Evolutionary conservation across 73 alveolate genomes (phyloP).

Genomic region (Paramecium sexaurelia): DNA sequence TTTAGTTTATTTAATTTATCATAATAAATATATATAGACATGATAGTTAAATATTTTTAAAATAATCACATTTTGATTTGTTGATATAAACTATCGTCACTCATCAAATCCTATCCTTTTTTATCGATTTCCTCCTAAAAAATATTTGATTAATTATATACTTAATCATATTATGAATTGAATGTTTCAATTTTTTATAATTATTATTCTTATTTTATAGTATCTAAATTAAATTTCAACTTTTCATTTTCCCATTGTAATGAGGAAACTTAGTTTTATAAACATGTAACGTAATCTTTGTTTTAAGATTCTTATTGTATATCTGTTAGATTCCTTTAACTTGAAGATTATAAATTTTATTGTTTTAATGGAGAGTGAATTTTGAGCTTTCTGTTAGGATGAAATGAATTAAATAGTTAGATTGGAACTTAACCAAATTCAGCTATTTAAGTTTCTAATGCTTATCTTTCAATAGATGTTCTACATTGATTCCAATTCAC

Average conservation of each 20-base stretch:
- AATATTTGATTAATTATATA: background rate
- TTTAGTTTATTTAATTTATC: background rate
- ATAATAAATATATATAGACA: background rate
- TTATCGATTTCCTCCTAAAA: conserved; percentile 43
- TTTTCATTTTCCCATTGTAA: conserved; percentile 52
- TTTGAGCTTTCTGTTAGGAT: conserved; percentile 80
- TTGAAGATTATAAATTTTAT: background rate
- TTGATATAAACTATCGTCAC: conserved; percentile 35
- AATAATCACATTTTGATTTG: background rate
- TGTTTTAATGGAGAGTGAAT: background rate
- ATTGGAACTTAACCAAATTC: conserved; percentile 96
- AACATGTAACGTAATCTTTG: background rate
- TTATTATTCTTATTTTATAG: conserved; percentile 23
- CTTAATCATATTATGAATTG: conserved; percentile 35
- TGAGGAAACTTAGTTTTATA: background rate
- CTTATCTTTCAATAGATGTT: conserved; percentile 76
- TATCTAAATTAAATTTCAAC: conserved; percentile 44
- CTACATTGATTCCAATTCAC: conserved; percentile 80
- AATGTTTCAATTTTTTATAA: conserved; percentile 28
- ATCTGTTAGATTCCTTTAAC: background rate
- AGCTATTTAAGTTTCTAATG: conserved; percentile 84
- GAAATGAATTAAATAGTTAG: conserved; percentile 84
- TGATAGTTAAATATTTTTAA: background rate
- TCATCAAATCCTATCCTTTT: conserved; percentile 45
- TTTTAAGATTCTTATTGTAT: background rate